phyloP scores from a whole-genome alignment of 768 basidiomycete species.

The Neoboletus subvelutipes region DNA sequence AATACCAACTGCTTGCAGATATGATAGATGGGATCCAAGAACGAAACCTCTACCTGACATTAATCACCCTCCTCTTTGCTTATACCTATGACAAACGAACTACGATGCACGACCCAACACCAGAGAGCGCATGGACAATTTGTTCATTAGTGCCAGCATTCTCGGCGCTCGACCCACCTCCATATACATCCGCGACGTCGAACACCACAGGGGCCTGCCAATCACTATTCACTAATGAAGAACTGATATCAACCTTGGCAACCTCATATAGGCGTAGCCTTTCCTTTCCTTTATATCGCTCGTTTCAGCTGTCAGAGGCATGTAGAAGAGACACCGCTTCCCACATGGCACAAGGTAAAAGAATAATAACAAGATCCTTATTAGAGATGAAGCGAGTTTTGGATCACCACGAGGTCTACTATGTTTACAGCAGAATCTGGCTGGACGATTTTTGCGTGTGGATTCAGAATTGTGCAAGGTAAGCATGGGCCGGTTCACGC shows the following conservation, averaged over 20 bases:
- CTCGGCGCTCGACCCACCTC: conserved; percentile 76
- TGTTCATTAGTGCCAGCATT: conserved; percentile 70
- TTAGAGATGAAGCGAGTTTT: conserved; percentile 71
- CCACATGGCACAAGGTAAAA: conserved; percentile 59
- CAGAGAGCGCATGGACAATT: conserved; percentile 89
- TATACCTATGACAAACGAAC: conserved; percentile 80
- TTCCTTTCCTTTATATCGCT: conserved; percentile 77
- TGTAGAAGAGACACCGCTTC: conserved; percentile 65
- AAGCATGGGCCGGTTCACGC: conserved; percentile 20
- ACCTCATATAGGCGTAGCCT: conserved; percentile 74
- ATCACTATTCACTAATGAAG: conserved; percentile 38
- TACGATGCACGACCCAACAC: conserved; percentile 74
- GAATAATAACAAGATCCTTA: conserved; percentile 60
- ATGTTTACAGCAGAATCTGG: conserved; percentile 88
- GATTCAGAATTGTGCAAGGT: conserved; percentile 72
- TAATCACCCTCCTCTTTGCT: conserved; percentile 73
- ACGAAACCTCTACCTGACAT: conserved; percentile 63
- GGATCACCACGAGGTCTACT: conserved; percentile 83
- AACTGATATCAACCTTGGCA: conserved; percentile 51
- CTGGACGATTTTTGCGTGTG: conserved; percentile 83
- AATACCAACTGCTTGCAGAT: conserved; percentile 43
- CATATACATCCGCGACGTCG: conserved; percentile 35
- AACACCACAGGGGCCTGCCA: conserved; percentile 5
- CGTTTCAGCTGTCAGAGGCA: conserved; percentile 68
- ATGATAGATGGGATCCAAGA: conserved; percentile 55